Evolutionary conservation across 306 rosid genomes (phyloP), one percentile per base, ranked within the genome.

Genomic region (Prunus fruticosa): DNA sequence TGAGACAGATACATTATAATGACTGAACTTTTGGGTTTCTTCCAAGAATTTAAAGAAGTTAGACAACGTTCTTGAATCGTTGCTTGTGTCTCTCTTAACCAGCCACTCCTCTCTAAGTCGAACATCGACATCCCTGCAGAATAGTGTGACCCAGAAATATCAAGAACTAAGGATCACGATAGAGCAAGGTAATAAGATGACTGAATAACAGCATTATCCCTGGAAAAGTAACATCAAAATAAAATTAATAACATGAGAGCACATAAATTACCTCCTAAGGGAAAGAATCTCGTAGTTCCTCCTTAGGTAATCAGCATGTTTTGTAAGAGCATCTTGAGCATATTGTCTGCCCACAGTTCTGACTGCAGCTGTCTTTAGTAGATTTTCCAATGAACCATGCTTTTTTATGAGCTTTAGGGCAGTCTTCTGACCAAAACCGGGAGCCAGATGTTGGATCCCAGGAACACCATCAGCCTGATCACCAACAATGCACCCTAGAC

Each of bases 391-490:
- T 6, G 97, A 85, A 41, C 96, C 97, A 7, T 95, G 96, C 85
- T 90, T 95, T 73, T 86, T 82, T 65, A 95, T 86, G 81, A 95
- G 98, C 84, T 90, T 92, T 34, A 90, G 52, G 76, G 98, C 96
- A 84, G 98, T 92, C 83, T 92, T 95, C 83, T 91, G 83, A 69
- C 97, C 97, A 83, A 95, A 95, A 71, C 85, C 91, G 69, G 98
- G 98, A 60, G 82, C 97, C 63, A 95, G 65, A 20, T 89, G 90
- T 71, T 95, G 98, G 87, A 95, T 95, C 50, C 98, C 97, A 16
- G 98, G 98, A 83, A 95, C 97, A 2, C 98, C 95, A 46, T 95
- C 98, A 72, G 85, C 92, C 77, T 88, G 89, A 74, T 95, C 97
- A 11, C 98, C 98, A 72, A 95, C 53, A 45, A 92, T 86, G 87